Percentiles rank a stretch among this genome's conserved stretches.
These are phyloP conservation scores for Ocimum tenuiflorum DNA, from an alignment of 257 asterid genomes.

Conservation along the genomic window DNA sequence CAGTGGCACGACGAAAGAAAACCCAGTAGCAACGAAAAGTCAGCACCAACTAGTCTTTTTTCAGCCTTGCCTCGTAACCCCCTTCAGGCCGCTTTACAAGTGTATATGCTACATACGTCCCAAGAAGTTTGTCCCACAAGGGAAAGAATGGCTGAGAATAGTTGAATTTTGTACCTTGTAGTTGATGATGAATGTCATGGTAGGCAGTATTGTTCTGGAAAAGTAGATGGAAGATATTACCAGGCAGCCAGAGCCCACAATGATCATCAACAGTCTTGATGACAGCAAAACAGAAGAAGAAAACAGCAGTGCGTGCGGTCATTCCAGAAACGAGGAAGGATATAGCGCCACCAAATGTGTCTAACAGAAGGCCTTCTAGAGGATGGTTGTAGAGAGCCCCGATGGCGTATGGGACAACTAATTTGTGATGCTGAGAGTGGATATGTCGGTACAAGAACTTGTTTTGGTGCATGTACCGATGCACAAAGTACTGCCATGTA, in stretches of 20 bases:
- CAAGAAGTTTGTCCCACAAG: constrained; percentile 82
- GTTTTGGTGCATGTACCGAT: constrained; percentile 93
- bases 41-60: constrained; percentile 36
- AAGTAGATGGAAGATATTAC: constrained; percentile 65
- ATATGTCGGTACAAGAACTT: constrained; percentile 62
- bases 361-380: constrained; percentile 72
- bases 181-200: constrained; percentile 90
- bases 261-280: constrained; percentile 83
- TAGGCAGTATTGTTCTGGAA: constrained; percentile 78
- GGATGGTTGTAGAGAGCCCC: constrained; percentile 94
- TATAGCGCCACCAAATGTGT: constrained; percentile 83
- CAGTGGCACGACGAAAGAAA: neutral
- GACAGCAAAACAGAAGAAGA: constrained; percentile 80
- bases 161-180: constrained; percentile 72
- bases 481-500: constrained; percentile 95
- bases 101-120: constrained; percentile 59
- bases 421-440: constrained; percentile 77
- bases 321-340: constrained; percentile 75
- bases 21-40: neutral
- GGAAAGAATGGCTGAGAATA: constrained; percentile 85
- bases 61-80: constrained; percentile 75
- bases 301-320: constrained; percentile 76
- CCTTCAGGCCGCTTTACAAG: constrained; percentile 65
- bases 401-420: constrained; percentile 72
- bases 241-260: constrained; percentile 86